Base-by-base conservation (phyloP, 257 asterid genomes). In the Leptodermis oblonga region DNA sequence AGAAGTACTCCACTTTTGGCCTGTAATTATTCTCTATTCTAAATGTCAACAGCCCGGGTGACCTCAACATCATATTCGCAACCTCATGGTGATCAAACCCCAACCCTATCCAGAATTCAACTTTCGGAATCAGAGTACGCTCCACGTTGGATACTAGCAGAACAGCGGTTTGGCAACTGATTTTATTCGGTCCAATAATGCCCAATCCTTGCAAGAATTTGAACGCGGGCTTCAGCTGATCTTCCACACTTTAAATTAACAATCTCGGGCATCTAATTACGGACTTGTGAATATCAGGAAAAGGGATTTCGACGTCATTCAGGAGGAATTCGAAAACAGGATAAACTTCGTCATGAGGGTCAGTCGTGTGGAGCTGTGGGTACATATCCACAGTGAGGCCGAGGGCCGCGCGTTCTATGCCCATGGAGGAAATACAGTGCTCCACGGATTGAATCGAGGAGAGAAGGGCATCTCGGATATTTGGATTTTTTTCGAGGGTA, bases 341-440 rank as follows among this genome's bases (percentile, higher is more conserved):
- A 69, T 92, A 88, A 8, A 92, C 68, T 67, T 92, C 87, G 4
- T 49, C 6, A 66, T 84, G 72, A 0, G 97, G 96, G 77, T 90
- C 96, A 46, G 85, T 77, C 39, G 98, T 86, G 66, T 90, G 86
- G 65, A 92, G 89, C 61, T 78, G 74, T 0, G 97, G 98, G 82
- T 76, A 75, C 98, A 90, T 92, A 77, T 92, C 96, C 55, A 92
- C 87, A 37, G 89, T 84, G 14, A 96, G 89, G 65, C 92, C 87
- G 58, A 74, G 59, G 73, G 89, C 82, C 25, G 95, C 54, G 68
- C 51, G 73, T 4, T 85, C 86, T 69, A 92, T 79, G 42, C 92
- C 96, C 88, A 86, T 89, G 14, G 95, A 89, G n/a, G 82, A 81
- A 46, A 92, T 89, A 77, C 89, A 92, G 69, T 70, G 69, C 4